Evolutionary conservation across 1,284 basidiomycete species (phyloP), one percentile per base, ranked within the genome.

Genomic region (Trametes hirsuta): DNA sequence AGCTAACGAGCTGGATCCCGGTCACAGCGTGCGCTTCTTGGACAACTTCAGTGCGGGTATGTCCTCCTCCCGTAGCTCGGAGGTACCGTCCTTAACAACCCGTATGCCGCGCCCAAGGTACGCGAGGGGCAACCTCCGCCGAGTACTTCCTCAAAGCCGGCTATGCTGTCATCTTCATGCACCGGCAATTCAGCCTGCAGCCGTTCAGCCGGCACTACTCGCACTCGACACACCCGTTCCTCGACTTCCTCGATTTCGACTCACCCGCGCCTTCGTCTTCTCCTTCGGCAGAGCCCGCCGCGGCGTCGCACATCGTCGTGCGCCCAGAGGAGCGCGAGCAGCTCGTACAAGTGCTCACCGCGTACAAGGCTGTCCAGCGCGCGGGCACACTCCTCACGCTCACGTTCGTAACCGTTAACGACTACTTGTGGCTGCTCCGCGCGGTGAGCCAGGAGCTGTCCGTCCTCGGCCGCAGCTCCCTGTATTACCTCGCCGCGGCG

Each of bases 141-240:
- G 97, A 99, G 76, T 98, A 99, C 79, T 98, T 99, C 74, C 84
- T 99, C 58, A 85, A 88, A 68, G 87, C 91, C 1, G 92, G 91
- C 63, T 99, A 99, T 78, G 95, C 96, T 22, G 97, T 99, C 72
- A 96, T 99, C 71, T 99, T 99, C 77, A 91, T 99, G 86, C 95
- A 98, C 76, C 84, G 97, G 9, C 94, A 97, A 74, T 97, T 98
- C 80, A 97, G 95, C 66, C 86, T 99, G 37, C 94, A 97, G 65
- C 97, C 97, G 0, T 99, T 96, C 80, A 96, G 93, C 68, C 80
- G 97, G 51, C 97, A 98, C 74, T 99, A 98, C 77, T 96, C 94
- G 8, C 97, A 99, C 74, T 97, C 95, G 0, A 95, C 95, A 2
- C 97, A 98, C 74, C 97, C 97, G 0, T 98, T 99, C 77, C 86